phyloP scores from a whole-genome alignment of 192 early-diverging fungal species.

The Diversispora epigaea region DNA sequence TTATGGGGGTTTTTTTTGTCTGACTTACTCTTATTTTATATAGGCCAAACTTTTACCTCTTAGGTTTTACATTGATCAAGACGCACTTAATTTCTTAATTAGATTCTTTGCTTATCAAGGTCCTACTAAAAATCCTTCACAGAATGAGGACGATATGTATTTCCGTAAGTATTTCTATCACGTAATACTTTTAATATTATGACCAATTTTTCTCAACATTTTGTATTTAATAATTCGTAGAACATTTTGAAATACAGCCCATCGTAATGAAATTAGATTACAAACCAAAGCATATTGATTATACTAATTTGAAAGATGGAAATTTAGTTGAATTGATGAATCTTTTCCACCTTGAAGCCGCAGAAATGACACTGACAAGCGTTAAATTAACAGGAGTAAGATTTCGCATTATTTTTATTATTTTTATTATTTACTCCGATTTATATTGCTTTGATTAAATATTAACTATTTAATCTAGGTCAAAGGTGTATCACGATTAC shows the following conservation, averaged over 20 bases:
- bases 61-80: constrained; percentile 90
- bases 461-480: constrained; percentile 38
- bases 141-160: constrained; percentile 33
- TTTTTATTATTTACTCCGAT: background rate
- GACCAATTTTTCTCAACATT: background rate
- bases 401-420: background rate
- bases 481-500: constrained; percentile 64
- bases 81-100: constrained; percentile 82
- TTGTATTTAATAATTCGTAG: constrained; percentile 32
- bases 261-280: constrained; percentile 91
- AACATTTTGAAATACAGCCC: constrained; percentile 67
- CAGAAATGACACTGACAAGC: constrained; percentile 80
- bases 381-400: constrained; percentile 70
- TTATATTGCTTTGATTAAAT: background rate
- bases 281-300: constrained; percentile 92
- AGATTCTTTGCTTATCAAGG: constrained; percentile 60
- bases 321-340: constrained; percentile 85
- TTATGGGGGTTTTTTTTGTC: background rate
- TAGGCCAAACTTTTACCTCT: constrained; percentile 74
- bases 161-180: constrained; percentile 51
- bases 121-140: background rate
- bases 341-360: constrained; percentile 88
- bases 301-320: constrained; percentile 66
- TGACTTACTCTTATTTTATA: constrained; percentile 30
- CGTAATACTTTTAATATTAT: background rate